Percentiles rank a stretch among this genome's conserved stretches.
Conservation (phyloP, 2,329 filamentous ascomycete species). For the Aspergillus sp. region DNA sequence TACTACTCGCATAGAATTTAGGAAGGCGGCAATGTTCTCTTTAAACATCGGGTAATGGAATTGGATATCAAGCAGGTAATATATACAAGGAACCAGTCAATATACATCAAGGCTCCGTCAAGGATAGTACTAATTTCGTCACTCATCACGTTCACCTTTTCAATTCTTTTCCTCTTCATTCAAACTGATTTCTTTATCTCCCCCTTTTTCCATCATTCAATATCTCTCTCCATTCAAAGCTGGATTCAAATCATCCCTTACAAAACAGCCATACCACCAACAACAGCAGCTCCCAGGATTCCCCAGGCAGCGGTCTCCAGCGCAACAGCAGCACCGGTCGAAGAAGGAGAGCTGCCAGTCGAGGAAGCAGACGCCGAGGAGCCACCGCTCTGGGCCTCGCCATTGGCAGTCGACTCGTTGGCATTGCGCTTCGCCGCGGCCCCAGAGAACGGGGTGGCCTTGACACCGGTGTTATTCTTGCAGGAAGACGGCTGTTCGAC, state of each 20-base stretch:
- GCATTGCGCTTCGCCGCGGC: slow-evolving; percentile 41
- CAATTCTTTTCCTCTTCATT: background rate
- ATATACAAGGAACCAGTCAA: background rate
- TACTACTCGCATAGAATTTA: too few relatives aligned
- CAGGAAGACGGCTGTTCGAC: slow-evolving; percentile 51
- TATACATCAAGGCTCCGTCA: background rate
- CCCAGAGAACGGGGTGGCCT: slow-evolving; percentile 44
- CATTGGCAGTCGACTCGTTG: slow-evolving; percentile 42
- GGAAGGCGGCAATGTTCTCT: background rate
- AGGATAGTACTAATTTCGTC: background rate
- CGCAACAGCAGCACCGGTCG: slow-evolving; percentile 28
- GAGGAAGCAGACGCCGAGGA: slow-evolving; percentile 11
- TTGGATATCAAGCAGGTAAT: background rate
- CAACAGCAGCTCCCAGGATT: slow-evolving; percentile 34
- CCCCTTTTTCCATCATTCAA: background rate
- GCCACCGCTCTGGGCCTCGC: slow-evolving; percentile 30
- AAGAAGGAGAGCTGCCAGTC: slow-evolving; percentile 17
- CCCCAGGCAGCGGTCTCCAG: slow-evolving; percentile 39
- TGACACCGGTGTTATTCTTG: slow-evolving; percentile 58
- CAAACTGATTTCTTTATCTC: background rate
- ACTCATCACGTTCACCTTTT: background rate
- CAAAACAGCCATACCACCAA: slow-evolving; percentile 33
- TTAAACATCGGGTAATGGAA: too few relatives aligned
- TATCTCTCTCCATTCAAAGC: background rate
- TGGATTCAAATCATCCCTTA: slow-evolving; percentile 13